Percentiles rank a stretch among this genome's conserved stretches.
Conservation (phyloP, 352 stramenopile species). For the Globisporangium polare region DNA sequence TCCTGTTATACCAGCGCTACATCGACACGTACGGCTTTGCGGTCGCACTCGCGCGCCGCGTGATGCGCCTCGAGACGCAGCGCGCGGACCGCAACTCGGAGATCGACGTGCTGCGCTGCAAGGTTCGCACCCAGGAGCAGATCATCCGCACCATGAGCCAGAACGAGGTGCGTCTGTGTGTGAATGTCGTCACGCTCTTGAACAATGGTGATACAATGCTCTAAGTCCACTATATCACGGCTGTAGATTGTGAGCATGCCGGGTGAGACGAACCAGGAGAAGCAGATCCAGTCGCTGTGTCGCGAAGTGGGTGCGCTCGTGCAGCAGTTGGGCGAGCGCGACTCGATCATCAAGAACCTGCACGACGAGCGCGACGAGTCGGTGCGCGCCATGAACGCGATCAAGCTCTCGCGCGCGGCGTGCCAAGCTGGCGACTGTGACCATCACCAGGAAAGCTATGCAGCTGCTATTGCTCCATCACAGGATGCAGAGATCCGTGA, state of each 20-base stretch:
- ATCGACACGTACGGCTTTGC: constrained; percentile 65
- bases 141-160: constrained; percentile 53
- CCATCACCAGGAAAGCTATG: not conserved
- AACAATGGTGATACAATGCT: not conserved
- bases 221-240: too few relatives aligned
- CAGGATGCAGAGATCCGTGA: constrained; percentile 20
- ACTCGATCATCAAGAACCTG: constrained; percentile 55
- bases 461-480: not conserved
- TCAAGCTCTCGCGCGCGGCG: constrained; percentile 31
- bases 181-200: too few relatives aligned
- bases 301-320: constrained; percentile 53
- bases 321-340: constrained; percentile 48
- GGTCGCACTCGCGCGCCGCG: constrained; percentile 39
- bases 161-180: constrained; percentile 25
- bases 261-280: constrained; percentile 36
- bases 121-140: constrained; percentile 45
- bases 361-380: constrained; percentile 47
- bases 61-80: constrained; percentile 40
- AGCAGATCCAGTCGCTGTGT: constrained; percentile 50
- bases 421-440: constrained; percentile 6
- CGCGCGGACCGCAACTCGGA: constrained; percentile 34
- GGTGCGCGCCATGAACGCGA: constrained; percentile 33
- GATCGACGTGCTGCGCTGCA: constrained; percentile 40
- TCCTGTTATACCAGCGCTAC: constrained; percentile 44
- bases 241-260: constrained; percentile 26